These are phyloP conservation scores for Pseudozyma sp. DNA, from an alignment of 1,284 basidiomycete genomes.

Conservation along the genomic window DNA sequence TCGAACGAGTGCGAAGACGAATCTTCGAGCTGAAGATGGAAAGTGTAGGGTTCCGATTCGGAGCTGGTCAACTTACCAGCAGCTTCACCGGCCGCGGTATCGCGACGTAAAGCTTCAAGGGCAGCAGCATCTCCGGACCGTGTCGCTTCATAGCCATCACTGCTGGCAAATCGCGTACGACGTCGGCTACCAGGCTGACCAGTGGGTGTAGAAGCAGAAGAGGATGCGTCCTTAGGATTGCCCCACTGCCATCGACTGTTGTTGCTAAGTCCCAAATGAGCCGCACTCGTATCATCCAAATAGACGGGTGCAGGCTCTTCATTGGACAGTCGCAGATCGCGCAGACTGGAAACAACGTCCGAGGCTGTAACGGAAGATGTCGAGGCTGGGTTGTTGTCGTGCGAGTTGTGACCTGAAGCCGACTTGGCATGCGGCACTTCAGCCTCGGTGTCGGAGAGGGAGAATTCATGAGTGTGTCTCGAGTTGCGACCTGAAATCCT, in stretches of 20 bases:
- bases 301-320: conserved; percentile 31
- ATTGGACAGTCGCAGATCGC: conserved; percentile 31
- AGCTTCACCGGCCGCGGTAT: conserved; percentile 23
- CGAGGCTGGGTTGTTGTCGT: conserved; percentile 18
- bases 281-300: conserved; percentile 25
- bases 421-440: conserved; percentile 42
- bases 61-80: conserved; percentile 69
- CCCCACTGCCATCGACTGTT: conserved; percentile 47
- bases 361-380: conserved; percentile 19
- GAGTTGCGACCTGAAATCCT: not conserved
- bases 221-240: conserved; percentile 15
- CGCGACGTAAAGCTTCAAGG: conserved; percentile 32
- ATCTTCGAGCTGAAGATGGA: conserved; percentile 71
- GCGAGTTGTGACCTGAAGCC: conserved; percentile 32
- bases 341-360: conserved; percentile 25
- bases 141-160: conserved; percentile 26
- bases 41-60: conserved; percentile 71
- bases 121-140: conserved; percentile 19
- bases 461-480: conserved; percentile 46
- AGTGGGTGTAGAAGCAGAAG: conserved; percentile 22
- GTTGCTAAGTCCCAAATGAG: conserved; percentile 30
- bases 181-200: conserved; percentile 15
- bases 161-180: conserved; percentile 40
- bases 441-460: conserved; percentile 54
- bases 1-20: conserved; percentile 71